phyloP scores from a whole-genome alignment of 495 filamentous ascomycete genomes.

The Xylaria cubensis region DNA sequence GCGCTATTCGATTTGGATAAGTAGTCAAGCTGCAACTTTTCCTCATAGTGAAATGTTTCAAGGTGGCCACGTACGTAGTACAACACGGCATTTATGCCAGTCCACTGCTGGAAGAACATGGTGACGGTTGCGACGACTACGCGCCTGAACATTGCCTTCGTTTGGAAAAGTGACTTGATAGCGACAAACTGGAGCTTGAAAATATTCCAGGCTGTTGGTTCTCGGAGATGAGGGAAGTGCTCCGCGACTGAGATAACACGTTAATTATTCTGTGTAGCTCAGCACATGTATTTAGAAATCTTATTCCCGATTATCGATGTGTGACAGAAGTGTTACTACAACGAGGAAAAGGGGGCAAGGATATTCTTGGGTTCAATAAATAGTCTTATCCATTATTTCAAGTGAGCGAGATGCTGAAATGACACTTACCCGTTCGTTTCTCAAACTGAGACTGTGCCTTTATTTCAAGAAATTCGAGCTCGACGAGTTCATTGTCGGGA shows the following conservation, averaged over 20 bases:
- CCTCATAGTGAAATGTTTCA: not conserved
- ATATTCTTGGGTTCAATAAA: not conserved
- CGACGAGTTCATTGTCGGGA: conserved; percentile 67
- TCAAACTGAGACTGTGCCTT: conserved; percentile 81
- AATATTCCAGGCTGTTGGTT: conserved; percentile 63
- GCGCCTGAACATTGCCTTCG: conserved; percentile 75
- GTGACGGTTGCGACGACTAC: conserved; percentile 71
- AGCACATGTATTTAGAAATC: not conserved
- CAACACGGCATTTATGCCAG: conserved; percentile 73
- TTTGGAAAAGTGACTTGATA: conserved; percentile 74
- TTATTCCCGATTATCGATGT: not conserved
- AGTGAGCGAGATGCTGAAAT: not conserved
- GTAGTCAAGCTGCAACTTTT: no score
- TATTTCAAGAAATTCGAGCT: conserved; percentile 83
- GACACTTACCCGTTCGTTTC: conserved; percentile 61
- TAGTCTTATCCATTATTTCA: not conserved
- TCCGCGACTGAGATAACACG: conserved; percentile 54
- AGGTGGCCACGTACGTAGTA: conserved; percentile 38
- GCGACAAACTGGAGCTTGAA: conserved; percentile 76
- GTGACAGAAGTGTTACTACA: not conserved
- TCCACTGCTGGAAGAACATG: conserved; percentile 83
- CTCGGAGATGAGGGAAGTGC: conserved; percentile 70
- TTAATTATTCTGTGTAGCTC: not conserved
- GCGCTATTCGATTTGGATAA: not conserved
- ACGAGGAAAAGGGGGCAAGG: not conserved